Evolutionary conservation across 192 early-diverging fungal genomes (phyloP).

Genomic region (Coemansia sp.): DNA sequence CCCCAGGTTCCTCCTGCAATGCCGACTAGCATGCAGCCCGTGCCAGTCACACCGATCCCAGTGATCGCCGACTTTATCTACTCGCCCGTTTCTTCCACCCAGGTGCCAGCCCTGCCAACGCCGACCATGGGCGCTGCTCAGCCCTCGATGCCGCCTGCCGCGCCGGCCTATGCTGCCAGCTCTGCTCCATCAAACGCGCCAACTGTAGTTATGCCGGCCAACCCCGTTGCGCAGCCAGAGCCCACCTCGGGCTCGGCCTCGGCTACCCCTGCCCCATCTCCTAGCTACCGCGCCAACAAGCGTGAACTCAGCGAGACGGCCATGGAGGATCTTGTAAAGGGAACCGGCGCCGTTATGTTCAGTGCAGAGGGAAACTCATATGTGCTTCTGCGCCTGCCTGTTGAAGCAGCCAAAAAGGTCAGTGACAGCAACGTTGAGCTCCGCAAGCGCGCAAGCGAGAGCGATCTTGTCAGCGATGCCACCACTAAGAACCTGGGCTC

Average conservation of each 20-base stretch:
- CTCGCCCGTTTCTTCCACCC: constrained; percentile 10
- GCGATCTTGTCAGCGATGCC: constrained; percentile 25
- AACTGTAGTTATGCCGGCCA: constrained; percentile 8
- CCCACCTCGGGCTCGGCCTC: not conserved
- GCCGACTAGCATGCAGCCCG: constrained; percentile 4
- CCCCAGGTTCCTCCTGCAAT: constrained; percentile 9
- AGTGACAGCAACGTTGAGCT: constrained; percentile 10
- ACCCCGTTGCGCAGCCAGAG: constrained; percentile 17
- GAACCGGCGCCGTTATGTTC: constrained; percentile 29
- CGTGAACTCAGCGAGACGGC: constrained; percentile 17
- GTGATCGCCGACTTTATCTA: constrained; percentile 33
- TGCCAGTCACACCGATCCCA: constrained; percentile 18
- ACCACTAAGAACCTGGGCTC: constrained; percentile 28
- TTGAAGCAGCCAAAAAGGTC: constrained; percentile 16
- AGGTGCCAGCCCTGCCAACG: constrained; percentile 8
- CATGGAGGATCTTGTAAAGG: constrained; percentile 19
- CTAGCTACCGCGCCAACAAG: constrained; percentile 24
- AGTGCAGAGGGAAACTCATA: constrained; percentile 25
- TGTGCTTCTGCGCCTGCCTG: constrained; percentile 30
- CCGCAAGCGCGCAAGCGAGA: constrained; percentile 23
- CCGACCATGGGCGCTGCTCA: constrained; percentile 2
- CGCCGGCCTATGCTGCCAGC: constrained; percentile 14
- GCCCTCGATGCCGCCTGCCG: constrained; percentile 11
- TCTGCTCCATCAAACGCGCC: constrained; percentile 9
- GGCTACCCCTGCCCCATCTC: constrained; percentile 11